These are phyloP conservation scores for Trifolium dubium DNA, from an alignment of 306 rosid species.

Conservation along the genomic window DNA sequence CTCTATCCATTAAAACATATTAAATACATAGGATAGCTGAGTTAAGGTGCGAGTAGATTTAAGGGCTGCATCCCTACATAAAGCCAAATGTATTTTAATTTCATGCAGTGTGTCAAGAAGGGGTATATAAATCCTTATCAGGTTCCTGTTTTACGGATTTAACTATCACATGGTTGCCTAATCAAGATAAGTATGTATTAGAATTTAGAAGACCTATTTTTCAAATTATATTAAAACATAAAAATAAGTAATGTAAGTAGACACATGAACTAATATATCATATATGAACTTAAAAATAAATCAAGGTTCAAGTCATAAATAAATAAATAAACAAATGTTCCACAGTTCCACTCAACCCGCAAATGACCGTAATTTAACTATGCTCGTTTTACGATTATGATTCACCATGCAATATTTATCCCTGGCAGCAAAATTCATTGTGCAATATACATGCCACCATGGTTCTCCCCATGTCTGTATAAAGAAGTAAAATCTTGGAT, in stretches of 20 bases:
- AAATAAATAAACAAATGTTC: neutral
- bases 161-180: neutral
- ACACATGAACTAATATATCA: neutral
- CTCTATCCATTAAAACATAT: neutral
- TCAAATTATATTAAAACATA: neutral
- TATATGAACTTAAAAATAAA: neutral
- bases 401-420: neutral
- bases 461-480: neutral
- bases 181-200: neutral
- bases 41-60: neutral
- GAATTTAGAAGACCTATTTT: neutral
- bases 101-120: neutral
- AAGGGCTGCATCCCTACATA: neutral
- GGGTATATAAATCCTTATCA: neutral
- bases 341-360: neutral
- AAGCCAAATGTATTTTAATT: neutral
- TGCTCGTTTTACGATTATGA: neutral
- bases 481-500: conserved; percentile 1
- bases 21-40: neutral
- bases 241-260: neutral
- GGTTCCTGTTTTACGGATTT: conserved; percentile 9
- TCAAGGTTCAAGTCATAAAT: neutral
- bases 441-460: neutral
- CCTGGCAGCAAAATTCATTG: neutral
- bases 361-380: neutral